phyloP scores from a whole-genome alignment of 768 basidiomycete genomes.

The Baorangia bicolor region DNA sequence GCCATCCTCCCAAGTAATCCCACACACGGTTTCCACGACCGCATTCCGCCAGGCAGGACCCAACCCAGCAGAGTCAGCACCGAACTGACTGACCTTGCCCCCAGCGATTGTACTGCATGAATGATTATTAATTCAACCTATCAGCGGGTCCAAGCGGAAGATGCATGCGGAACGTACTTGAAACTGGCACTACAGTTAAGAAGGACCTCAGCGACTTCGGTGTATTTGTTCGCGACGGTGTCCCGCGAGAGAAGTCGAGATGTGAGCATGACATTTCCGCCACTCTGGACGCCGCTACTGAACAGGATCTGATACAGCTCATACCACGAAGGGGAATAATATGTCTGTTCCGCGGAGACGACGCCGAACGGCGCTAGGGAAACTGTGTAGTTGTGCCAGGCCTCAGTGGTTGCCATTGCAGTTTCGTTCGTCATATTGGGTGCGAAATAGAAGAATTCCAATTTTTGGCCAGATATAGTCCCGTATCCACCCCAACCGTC shows the following conservation, averaged over 20 bases:
- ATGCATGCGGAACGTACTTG: neutral
- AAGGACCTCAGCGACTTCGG: slow-evolving; percentile 6
- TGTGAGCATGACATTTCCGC: slow-evolving; percentile 1
- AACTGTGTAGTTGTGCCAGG: slow-evolving; percentile 31
- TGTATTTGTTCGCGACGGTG: slow-evolving; percentile 1
- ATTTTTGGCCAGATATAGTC: neutral
- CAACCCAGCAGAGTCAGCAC: slow-evolving; percentile 41
- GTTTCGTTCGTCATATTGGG: slow-evolving; percentile 38
- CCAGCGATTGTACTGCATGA: slow-evolving; percentile 39
- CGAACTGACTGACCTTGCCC: slow-evolving; percentile 39
- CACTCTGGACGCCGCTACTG: neutral
- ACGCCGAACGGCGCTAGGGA: slow-evolving; percentile 12
- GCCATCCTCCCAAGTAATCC: slow-evolving; percentile 24
- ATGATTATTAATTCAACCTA: neutral
- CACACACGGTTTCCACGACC: slow-evolving; percentile 31
- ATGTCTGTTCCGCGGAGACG: neutral
- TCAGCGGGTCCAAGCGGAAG: neutral
- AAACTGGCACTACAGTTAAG: slow-evolving; percentile 2
- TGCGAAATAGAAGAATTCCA: slow-evolving; percentile 25
- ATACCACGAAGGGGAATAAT: slow-evolving; percentile 5
- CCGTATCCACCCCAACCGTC: slow-evolving; percentile 45
- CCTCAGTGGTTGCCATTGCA: slow-evolving; percentile 35
- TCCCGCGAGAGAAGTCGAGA: slow-evolving; percentile 12
- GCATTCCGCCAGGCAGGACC: slow-evolving; percentile 50
- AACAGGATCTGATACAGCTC: neutral